phyloP scores from a whole-genome alignment of 805 yeast genomes.

The Hanseniaspora taiwanica region DNA sequence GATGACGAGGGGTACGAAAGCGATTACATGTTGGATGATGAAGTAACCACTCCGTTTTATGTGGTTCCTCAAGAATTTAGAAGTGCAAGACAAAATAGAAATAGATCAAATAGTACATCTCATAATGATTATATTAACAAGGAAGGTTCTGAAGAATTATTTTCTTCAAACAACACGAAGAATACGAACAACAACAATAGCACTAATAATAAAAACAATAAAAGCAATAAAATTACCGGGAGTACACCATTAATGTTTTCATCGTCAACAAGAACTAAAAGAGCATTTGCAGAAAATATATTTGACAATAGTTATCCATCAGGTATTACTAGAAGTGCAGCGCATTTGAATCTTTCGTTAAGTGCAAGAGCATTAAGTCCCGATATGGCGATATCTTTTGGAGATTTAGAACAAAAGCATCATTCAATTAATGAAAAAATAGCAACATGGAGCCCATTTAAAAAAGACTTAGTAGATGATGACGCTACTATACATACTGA shows the following conservation, averaged over 20 bases:
- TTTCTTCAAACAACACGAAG: neutral
- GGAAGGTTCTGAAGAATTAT: too few species aligned
- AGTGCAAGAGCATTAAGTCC: conserved; percentile 24
- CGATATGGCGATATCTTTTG: conserved; percentile 4
- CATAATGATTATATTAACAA: too few species aligned
- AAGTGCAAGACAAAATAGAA: neutral
- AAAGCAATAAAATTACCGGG: neutral
- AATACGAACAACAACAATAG: neutral
- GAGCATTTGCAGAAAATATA: neutral
- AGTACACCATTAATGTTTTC: neutral
- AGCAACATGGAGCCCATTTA: conserved; percentile 19
- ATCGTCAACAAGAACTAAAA: neutral
- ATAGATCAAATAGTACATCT: neutral
- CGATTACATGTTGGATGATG: conserved; percentile 1
- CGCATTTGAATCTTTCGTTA: conserved; percentile 35
- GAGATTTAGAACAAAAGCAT: conserved; percentile 2
- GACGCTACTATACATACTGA: neutral
- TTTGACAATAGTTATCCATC: conserved; percentile 11
- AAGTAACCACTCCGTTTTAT: conserved; percentile 4
- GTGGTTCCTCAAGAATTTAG: conserved; percentile 5
- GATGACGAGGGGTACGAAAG: too few species aligned
- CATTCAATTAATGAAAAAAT: conserved; percentile 9
- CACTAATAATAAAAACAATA: neutral
- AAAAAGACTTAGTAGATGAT: too few species aligned
- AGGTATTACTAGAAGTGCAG: conserved; percentile 38